A percentile compares a stretch with the other conserved stretches of the same genome.
Conservation (phyloP, 2,329 filamentous ascomycete genomes). For the Septoria linicola region DNA sequence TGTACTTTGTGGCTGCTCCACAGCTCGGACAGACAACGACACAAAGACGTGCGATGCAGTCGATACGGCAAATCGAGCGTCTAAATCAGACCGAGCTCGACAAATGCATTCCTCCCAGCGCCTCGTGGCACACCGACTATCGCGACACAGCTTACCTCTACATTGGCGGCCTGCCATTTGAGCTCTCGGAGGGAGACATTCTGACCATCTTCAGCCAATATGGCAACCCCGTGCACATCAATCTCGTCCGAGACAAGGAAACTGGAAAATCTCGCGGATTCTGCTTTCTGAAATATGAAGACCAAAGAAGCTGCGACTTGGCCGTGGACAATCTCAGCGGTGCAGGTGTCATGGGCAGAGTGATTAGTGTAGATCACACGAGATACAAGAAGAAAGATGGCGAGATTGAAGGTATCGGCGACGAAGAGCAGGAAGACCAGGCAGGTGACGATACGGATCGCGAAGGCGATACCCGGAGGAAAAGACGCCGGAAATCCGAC, state of each 20-base stretch:
- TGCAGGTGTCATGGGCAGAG: conserved; percentile 73
- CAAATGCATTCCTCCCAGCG: conserved; percentile 77
- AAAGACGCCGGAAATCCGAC: conserved; percentile 31
- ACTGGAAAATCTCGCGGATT: conserved; percentile 94
- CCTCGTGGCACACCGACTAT: conserved; percentile 96
- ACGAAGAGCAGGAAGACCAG: conserved; percentile 50
- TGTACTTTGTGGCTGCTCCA: no score
- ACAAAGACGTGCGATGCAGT: conserved; percentile 67
- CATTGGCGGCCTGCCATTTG: conserved; percentile 89
- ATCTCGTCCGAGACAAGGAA: conserved; percentile 90
- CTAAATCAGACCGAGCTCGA: conserved; percentile 95
- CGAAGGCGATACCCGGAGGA: conserved; percentile 46
- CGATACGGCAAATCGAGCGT: conserved; percentile 85
- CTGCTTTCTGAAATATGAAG: conserved; percentile 96
- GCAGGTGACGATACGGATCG: conserved; percentile 50
- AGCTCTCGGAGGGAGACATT: conserved; percentile 91
- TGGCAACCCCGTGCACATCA: conserved; percentile 90
- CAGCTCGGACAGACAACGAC: no score
- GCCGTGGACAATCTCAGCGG: conserved; percentile 95
- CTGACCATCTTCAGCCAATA: conserved; percentile 97
- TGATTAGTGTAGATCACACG: conserved; percentile 87
- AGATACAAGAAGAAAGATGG: conserved; percentile 87
- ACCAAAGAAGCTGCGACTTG: conserved; percentile 91
- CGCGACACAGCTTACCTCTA: conserved; percentile 96
- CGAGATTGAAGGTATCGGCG: conserved; percentile 39